Evolutionary conservation across 139 green algal species (phyloP).

Genomic region (Tetradesmus obliquus): DNA sequence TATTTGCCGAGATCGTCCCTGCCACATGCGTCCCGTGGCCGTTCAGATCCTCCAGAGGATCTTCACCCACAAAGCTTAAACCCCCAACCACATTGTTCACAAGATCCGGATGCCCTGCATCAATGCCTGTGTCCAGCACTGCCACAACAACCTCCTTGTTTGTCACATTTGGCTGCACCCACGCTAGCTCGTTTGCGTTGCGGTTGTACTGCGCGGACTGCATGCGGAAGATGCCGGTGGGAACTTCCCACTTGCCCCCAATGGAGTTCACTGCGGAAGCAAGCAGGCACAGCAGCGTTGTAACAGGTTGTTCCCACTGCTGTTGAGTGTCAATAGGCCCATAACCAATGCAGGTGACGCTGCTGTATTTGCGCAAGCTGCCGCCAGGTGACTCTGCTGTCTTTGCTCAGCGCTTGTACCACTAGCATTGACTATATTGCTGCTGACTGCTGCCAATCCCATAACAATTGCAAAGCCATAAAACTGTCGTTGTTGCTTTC

Average conservation of each 20-base stretch:
- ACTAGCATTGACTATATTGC: no score
- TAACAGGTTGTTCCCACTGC: background rate
- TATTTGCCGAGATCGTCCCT: constrained; percentile 40
- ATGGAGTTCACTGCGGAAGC: constrained; percentile 16
- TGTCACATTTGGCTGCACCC: constrained; percentile 39
- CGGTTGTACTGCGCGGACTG: constrained; percentile 28
- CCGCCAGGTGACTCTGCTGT: no score
- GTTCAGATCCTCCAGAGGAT: constrained; percentile 35
- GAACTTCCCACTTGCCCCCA: constrained; percentile 46
- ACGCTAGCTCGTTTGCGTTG: background rate
- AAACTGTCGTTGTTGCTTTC: background rate
- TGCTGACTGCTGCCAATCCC: no score
- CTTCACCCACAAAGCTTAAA: constrained; percentile 34
- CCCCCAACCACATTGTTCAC: constrained; percentile 32
- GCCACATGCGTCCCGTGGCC: constrained; percentile 42
- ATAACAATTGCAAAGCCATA: background rate
- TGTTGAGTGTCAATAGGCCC: background rate
- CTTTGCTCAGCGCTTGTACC: no score
- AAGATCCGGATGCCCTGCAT: constrained; percentile 36
- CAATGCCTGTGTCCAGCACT: constrained; percentile 48
- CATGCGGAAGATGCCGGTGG: constrained; percentile 43
- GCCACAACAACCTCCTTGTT: constrained; percentile 39
- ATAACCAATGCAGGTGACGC: background rate
- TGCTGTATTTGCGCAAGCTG: background rate
- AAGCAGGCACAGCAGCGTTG: background rate